Percentiles rank a stretch among this genome's conserved stretches.
Evolutionary conservation across 257 asterid genomes (phyloP).

Genomic region (Osmanthus fragrans): DNA sequence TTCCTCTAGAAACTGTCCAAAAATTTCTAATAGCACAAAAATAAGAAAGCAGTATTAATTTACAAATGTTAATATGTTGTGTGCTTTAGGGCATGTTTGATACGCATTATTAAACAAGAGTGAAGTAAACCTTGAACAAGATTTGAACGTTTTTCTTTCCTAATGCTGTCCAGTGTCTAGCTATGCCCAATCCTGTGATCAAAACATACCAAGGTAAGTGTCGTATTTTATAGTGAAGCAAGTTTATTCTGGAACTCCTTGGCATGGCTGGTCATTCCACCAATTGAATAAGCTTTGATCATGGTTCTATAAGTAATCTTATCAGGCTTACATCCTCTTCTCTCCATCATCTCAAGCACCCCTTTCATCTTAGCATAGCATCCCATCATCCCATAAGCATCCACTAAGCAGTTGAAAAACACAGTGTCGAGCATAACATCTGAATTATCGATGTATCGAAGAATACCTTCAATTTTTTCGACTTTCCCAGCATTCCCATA

Average conservation of each 20-base stretch:
- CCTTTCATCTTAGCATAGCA: conserved; percentile 81
- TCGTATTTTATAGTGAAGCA: conserved; percentile 36
- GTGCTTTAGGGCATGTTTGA: background rate
- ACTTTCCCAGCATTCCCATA: conserved; percentile 67
- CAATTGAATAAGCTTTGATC: conserved; percentile 65
- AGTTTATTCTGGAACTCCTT: conserved; percentile 59
- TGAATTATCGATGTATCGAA: conserved; percentile 64
- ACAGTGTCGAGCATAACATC: conserved; percentile 73
- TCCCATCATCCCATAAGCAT: conserved; percentile 89
- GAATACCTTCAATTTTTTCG: conserved; percentile 57
- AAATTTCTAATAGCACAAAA: background rate
- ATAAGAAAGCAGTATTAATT: background rate
- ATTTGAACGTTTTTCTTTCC: no score
- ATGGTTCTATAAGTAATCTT: conserved; percentile 74
- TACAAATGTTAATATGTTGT: background rate
- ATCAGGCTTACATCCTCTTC: conserved; percentile 70
- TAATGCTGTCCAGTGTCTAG: no score
- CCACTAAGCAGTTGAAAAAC: conserved; percentile 84
- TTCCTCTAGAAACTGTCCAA: no score
- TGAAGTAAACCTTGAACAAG: background rate
- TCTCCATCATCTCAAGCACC: conserved; percentile 75
- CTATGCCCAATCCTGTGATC: background rate
- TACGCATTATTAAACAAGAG: background rate
- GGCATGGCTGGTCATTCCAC: conserved; percentile 65
- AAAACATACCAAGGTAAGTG: background rate